A percentile compares a stretch with the other conserved stretches of the same genome.
phyloP scores from a whole-genome alignment of 495 filamentous ascomycete genomes.

The Penicillium atrosanguineum region DNA sequence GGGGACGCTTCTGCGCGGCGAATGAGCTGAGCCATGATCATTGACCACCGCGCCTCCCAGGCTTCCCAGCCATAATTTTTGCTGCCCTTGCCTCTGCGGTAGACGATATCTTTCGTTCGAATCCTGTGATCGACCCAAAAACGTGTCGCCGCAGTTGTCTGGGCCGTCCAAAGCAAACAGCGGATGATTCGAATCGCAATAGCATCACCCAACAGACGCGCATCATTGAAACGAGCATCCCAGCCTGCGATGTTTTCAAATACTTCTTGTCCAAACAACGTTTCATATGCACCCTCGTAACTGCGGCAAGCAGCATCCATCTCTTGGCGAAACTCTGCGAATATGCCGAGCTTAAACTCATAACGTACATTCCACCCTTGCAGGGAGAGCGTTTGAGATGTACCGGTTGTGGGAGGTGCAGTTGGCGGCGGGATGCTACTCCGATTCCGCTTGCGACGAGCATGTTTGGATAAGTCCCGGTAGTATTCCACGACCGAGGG shows the following conservation, averaged over 20 bases:
- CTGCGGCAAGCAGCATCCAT: constrained; percentile 80
- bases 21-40: constrained; percentile 78
- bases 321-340: constrained; percentile 88
- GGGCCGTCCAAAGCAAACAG: constrained; percentile 72
- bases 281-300: constrained; percentile 82
- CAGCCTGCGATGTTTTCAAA: constrained; percentile 85
- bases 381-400: constrained; percentile 76
- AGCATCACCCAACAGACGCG: constrained; percentile 73
- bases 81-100: constrained; percentile 78
- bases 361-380: constrained; percentile 90
- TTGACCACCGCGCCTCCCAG: constrained; percentile 82
- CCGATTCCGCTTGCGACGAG: constrained; percentile 76
- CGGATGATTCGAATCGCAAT: constrained; percentile 75
- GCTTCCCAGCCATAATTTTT: constrained; percentile 83
- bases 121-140: constrained; percentile 73
- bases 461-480: constrained; percentile 83
- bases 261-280: constrained; percentile 72
- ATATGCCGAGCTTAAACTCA: constrained; percentile 86
- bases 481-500: constrained; percentile 77
- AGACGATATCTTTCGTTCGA: constrained; percentile 69
- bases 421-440: constrained; percentile 74
- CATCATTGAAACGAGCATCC: constrained; percentile 84
- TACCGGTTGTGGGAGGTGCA: constrained; percentile 77
- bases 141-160: constrained; percentile 69
- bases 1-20: constrained; percentile 52